phyloP scores from a whole-genome alignment of 2,329 filamentous ascomycete species.

The Ascochyta viciae-villosae region DNA sequence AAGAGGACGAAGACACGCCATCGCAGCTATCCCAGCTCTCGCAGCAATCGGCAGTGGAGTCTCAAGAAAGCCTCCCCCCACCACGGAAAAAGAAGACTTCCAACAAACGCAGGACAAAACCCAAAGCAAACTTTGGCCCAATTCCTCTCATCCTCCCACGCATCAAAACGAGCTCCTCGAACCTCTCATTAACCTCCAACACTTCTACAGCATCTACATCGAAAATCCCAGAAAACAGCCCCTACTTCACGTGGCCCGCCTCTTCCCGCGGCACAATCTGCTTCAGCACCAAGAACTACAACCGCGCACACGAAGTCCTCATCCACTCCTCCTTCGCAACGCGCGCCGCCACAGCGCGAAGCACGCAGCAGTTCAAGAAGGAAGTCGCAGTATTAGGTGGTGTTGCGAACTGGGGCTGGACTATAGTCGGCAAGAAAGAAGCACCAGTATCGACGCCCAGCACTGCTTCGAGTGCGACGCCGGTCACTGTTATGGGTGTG shows the following conservation, averaged over 20 bases:
- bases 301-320: conserved; percentile 71
- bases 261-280: conserved; percentile 69
- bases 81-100: conserved; percentile 25
- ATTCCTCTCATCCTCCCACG: conserved; percentile 70
- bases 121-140: conserved; percentile 56
- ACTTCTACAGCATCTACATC: conserved; percentile 47
- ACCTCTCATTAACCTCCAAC: conserved; percentile 55
- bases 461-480: conserved; percentile 15
- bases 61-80: conserved; percentile 23
- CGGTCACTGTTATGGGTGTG: conserved; percentile 39
- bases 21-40: conserved; percentile 33
- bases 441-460: background rate
- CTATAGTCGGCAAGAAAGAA: conserved; percentile 37
- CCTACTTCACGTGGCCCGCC: conserved; percentile 71
- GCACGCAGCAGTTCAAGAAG: conserved; percentile 73
- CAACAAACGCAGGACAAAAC: conserved; percentile 29
- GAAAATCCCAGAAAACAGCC: conserved; percentile 60
- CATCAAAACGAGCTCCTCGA: conserved; percentile 62
- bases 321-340: conserved; percentile 77
- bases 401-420: conserved; percentile 37
- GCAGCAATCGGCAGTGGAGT: conserved; percentile 27
- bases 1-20: conserved; percentile 38
- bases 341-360: conserved; percentile 66
- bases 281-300: conserved; percentile 70
- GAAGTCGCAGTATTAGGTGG: conserved; percentile 63